Evolutionary conservation across 2,329 filamentous ascomycete genomes (phyloP).

Genomic region (Pyrenochaeta sp.): DNA sequence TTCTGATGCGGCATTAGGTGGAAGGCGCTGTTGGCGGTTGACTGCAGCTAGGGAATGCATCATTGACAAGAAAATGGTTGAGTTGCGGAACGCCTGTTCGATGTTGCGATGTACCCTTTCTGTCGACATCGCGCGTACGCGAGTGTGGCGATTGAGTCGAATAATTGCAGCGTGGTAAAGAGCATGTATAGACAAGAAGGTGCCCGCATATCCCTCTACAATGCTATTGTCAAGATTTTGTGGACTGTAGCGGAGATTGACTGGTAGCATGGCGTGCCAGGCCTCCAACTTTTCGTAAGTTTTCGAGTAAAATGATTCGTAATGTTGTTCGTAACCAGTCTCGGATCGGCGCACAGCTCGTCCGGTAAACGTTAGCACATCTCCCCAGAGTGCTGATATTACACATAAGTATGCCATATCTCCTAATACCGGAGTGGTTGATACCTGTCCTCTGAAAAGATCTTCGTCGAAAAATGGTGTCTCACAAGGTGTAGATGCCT

Average conservation of each 20-base stretch:
- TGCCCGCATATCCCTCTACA: conserved; percentile 62
- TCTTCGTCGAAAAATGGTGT: conserved; percentile 69
- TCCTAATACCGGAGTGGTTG: conserved; percentile 49
- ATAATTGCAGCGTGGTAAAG: conserved; percentile 72
- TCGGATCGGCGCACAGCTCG: conserved; percentile 58
- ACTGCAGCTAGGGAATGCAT: conserved; percentile 42
- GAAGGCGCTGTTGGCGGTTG: conserved; percentile 38
- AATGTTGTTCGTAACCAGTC: conserved; percentile 54
- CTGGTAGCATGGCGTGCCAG: conserved; percentile 68
- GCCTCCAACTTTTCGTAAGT: conserved; percentile 61
- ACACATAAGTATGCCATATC: conserved; percentile 69
- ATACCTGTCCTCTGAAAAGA: conserved; percentile 50
- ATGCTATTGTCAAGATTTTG: conserved; percentile 67
- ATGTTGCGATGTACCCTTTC: conserved; percentile 44
- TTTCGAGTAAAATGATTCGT: conserved; percentile 63
- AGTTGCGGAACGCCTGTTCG: conserved; percentile 37
- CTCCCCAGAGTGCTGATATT: conserved; percentile 71
- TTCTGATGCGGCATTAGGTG: conserved; percentile 36
- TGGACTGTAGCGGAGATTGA: conserved; percentile 62
- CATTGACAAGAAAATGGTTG: conserved; percentile 42
- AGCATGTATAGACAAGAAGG: conserved; percentile 71
- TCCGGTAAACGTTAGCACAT: conserved; percentile 68
- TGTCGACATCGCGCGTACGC: conserved; percentile 34
- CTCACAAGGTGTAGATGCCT: conserved; percentile 64
- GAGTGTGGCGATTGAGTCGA: conserved; percentile 69